Evolutionary conservation across 2,329 filamentous ascomycete genomes (phyloP).

Genomic region (Coleophoma cylindrospora): DNA sequence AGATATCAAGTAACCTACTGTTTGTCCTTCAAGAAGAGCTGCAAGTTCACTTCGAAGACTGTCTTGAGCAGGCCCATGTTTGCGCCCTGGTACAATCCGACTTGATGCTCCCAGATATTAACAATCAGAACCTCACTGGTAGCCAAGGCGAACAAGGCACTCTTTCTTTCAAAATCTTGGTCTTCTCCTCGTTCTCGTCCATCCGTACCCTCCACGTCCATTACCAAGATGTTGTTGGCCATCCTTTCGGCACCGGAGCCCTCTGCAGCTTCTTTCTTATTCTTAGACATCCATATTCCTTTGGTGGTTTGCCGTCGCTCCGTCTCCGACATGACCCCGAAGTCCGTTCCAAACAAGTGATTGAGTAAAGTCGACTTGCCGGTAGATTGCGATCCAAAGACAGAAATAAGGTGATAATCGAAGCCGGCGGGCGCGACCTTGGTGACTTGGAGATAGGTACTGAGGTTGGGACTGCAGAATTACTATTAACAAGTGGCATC

Average conservation of each 20-base stretch:
- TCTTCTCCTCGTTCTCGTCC: conserved; percentile 94
- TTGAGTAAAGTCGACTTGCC: conserved; percentile 97
- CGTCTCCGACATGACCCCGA: conserved; percentile 95
- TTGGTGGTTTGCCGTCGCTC: conserved; percentile 96
- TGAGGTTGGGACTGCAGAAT: conserved; percentile 61
- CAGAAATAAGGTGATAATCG: conserved; percentile 98
- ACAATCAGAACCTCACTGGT: conserved; percentile 97
- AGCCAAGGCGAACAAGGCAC: conserved; percentile 90
- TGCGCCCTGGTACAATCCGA: conserved; percentile 94
- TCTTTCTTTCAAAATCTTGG: conserved; percentile 98
- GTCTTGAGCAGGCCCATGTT: conserved; percentile 99
- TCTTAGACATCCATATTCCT: conserved; percentile 99
- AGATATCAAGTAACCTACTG: conserved; percentile 52
- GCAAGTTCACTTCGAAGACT: conserved; percentile 96
- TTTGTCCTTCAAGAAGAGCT: conserved; percentile 93
- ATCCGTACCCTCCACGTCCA: conserved; percentile 98
- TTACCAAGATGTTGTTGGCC: conserved; percentile 97
- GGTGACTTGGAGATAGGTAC: conserved; percentile 75
- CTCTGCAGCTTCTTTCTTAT: conserved; percentile 60
- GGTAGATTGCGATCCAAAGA: conserved; percentile 97
- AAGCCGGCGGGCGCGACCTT: conserved; percentile 85
- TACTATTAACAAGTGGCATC: conserved; percentile 7
- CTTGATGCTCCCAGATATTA: conserved; percentile 99
- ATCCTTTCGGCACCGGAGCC: conserved; percentile 52
- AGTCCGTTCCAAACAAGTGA: conserved; percentile 89